Percentiles rank a stretch among this genome's conserved stretches.
Conservation (phyloP, 2,329 filamentous ascomycete genomes). For the Lasiodiplodia gonubiensis region DNA sequence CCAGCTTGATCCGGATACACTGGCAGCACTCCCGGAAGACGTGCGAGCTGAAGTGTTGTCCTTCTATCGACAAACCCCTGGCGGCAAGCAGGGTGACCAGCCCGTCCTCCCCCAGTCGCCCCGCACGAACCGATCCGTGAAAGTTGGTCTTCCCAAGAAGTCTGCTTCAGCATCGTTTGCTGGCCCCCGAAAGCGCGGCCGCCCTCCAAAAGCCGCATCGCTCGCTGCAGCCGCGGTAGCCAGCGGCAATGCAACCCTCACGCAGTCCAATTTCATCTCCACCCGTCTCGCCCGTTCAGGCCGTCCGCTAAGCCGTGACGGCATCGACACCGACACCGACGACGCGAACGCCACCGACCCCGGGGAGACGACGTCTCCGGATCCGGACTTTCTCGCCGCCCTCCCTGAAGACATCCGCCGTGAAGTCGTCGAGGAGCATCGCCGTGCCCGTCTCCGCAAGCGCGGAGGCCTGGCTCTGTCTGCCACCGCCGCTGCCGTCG, state of each 20-base stretch:
- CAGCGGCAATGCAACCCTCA: conserved; percentile 55
- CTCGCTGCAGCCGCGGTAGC: conserved; percentile 54
- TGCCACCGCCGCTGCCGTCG: background rate
- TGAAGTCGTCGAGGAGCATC: conserved; percentile 80
- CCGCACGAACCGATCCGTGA: conserved; percentile 61
- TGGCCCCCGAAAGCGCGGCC: conserved; percentile 66
- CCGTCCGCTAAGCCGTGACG: conserved; percentile 38
- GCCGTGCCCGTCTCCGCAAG: conserved; percentile 57
- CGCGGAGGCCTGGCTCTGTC: conserved; percentile 11
- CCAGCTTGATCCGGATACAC: conserved; percentile 83
- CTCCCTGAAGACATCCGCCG: conserved; percentile 79
- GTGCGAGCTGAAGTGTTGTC: conserved; percentile 83
- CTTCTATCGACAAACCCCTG: conserved; percentile 59
- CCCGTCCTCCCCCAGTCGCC: conserved; percentile 50
- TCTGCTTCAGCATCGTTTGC: conserved; percentile 58
- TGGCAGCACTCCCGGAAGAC: conserved; percentile 82
- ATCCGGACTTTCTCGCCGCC: conserved; percentile 75
- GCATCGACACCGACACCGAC: conserved; percentile 40
- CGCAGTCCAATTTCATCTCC: conserved; percentile 75
- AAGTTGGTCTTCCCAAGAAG: conserved; percentile 52
- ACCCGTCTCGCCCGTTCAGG: conserved; percentile 32
- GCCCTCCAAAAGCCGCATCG: conserved; percentile 46
- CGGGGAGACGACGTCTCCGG: conserved; percentile 33
- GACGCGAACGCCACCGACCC: conserved; percentile 9
- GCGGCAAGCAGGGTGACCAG: conserved; percentile 34